Base-by-base conservation (phyloP, 352 stramenopile species). In the Vaucheria bursata region DNA sequence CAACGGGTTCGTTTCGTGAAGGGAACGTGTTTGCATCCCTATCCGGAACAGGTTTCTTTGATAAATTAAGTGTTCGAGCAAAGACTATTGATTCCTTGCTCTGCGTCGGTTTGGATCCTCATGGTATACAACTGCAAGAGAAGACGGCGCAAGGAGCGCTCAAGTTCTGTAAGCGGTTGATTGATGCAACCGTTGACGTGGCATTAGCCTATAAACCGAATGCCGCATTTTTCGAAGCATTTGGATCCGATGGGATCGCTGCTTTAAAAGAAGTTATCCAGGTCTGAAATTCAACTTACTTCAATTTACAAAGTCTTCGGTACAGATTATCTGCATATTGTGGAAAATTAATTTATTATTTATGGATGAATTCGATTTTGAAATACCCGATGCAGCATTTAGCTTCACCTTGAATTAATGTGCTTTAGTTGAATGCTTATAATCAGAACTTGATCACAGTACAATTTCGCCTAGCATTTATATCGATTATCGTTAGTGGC, bases 181-280 rank as follows among this genome's bases (percentile, higher is more conserved):
- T 99, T 77, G 88, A 96, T 65, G 89, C 93, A 67, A 99, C 95
- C 12, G 87, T 94, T 50, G 87, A 93, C 29, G 88, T 96, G 50
- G 93, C 94, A 0, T 92, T 93, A 5, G 91, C 90, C 39, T 99
- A 97, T 90, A 99, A 99, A 86, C 96, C 96, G 34, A 99, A 99
- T 87, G 93, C 94, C 72, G 96, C 96, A 1, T 99, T 99, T 86
- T 99, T 99, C 83, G 79, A 85, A 84, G 88, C 89, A 5, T 82
- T 79, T 74, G 77, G 77, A 33, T 68, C 76, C 59, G 76, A 81
- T 53, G 81, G 81, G 1, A 86, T 94, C 73, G 84, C 85, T 2
- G 94, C 93, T 1, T 85, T 99, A 36, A 86, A 91, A 76, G 85
- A 91, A 53, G 93, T 99, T 4, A 90, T 97, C 68, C 85, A 86